Percentiles rank a stretch among this genome's conserved stretches.
Conservation (phyloP, 1,284 basidiomycete genomes). For the Ceratobasidium sp. region DNA sequence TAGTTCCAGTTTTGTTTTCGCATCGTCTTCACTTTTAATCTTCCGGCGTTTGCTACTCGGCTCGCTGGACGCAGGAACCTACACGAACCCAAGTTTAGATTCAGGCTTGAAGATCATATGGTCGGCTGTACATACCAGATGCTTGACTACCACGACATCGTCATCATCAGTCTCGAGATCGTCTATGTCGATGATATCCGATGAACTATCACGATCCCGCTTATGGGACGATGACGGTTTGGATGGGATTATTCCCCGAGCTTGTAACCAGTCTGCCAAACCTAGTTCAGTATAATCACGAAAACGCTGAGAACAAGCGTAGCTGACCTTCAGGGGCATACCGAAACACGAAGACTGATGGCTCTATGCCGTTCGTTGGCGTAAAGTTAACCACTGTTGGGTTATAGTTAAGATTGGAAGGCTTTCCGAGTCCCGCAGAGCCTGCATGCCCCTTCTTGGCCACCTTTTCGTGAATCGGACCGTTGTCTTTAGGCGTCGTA, state of each 20-base stretch:
- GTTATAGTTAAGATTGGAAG: neutral
- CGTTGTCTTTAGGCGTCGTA: neutral
- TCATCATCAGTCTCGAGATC: conserved; percentile 13
- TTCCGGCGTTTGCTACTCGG: neutral
- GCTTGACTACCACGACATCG: neutral
- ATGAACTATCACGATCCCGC: neutral
- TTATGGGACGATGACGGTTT: neutral
- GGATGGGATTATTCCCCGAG: conserved; percentile 7
- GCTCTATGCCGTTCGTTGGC: neutral
- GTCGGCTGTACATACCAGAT: neutral
- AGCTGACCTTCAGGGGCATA: conserved; percentile 31
- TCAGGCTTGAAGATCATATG: neutral
- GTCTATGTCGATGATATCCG: conserved; percentile 18
- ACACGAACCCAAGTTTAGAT: neutral
- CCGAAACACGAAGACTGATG: conserved; percentile 16
- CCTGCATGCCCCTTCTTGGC: conserved; percentile 19
- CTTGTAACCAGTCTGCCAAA: conserved; percentile 5
- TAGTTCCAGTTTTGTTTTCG: neutral
- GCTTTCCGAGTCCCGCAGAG: conserved; percentile 27
- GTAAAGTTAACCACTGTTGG: neutral
- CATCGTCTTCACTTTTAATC: neutral
- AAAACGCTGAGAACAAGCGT: neutral
- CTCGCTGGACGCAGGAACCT: neutral
- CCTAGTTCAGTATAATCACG: neutral
- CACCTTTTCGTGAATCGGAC: conserved; percentile 13